These are phyloP conservation scores for Apiotrichum siamense DNA, from an alignment of 1,284 basidiomycete genomes.

Conservation along the genomic window DNA sequence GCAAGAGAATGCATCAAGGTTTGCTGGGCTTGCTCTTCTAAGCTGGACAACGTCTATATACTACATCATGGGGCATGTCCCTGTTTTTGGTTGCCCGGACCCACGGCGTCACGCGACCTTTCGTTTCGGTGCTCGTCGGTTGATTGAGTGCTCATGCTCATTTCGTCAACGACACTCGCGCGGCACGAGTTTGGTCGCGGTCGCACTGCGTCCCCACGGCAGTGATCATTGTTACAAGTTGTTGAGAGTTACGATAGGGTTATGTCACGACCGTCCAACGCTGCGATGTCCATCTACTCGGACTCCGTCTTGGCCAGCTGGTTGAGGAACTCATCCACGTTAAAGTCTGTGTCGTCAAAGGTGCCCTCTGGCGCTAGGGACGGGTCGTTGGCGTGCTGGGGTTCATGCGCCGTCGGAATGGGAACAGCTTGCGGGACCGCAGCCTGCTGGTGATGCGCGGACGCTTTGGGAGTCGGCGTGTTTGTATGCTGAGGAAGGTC, in stretches of 20 bases:
- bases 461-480: not conserved
- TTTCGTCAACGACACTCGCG: too few relatives aligned
- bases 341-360: constrained; percentile 31
- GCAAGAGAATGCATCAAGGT: not conserved
- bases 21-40: not conserved
- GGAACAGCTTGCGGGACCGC: not conserved
- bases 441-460: not conserved
- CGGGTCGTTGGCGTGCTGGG: not conserved
- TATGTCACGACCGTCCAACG: too few relatives aligned
- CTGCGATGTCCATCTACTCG: not conserved
- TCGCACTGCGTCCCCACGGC: too few relatives aligned
- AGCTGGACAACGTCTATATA: not conserved
- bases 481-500: constrained; percentile 32
- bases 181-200: too few relatives aligned
- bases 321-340: constrained; percentile 42
- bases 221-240: too few relatives aligned
- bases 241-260: too few relatives aligned
- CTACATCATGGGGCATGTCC: not conserved
- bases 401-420: not conserved
- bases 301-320: constrained; percentile 22
- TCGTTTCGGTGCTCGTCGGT: too few relatives aligned
- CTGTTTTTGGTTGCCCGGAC: too few relatives aligned
- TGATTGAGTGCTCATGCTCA: too few relatives aligned
- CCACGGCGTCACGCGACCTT: too few relatives aligned
- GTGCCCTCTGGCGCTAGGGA: constrained; percentile 8